phyloP scores from a whole-genome alignment of 2,329 filamentous ascomycete genomes.

The Nigrospora oryzae region DNA sequence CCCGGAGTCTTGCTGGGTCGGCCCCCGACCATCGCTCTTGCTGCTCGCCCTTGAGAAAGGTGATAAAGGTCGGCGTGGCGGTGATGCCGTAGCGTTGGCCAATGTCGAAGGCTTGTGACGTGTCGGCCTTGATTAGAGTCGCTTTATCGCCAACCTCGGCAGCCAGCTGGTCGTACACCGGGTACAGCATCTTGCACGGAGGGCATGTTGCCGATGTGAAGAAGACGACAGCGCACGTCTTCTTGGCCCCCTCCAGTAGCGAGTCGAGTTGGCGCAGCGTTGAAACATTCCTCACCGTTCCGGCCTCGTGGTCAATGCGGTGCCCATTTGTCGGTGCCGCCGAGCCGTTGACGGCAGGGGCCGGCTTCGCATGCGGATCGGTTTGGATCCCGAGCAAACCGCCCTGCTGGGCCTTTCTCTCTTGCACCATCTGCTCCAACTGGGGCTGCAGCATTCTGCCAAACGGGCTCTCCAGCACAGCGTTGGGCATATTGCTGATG shows the following conservation, averaged over 20 bases:
- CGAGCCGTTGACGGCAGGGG: not conserved
- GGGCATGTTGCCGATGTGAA: constrained; percentile 85
- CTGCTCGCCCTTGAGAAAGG: constrained; percentile 68
- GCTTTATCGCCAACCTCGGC: constrained; percentile 61
- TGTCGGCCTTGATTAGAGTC: constrained; percentile 75
- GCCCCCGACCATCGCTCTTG: constrained; percentile 77
- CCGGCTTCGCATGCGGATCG: constrained; percentile 17
- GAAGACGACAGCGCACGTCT: constrained; percentile 73
- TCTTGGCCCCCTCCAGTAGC: constrained; percentile 48
- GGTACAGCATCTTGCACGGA: constrained; percentile 78
- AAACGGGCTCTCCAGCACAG: constrained; percentile 77
- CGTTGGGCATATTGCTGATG: constrained; percentile 77
- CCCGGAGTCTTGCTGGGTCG: constrained; percentile 56
- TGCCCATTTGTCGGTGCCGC: constrained; percentile 1
- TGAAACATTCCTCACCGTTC: constrained; percentile 50
- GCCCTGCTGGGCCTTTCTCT: constrained; percentile 37
- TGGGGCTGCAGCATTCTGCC: constrained; percentile 82
- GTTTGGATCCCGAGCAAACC: constrained; percentile 44
- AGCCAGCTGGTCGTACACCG: constrained; percentile 72
- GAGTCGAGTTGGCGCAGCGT: constrained; percentile 51
- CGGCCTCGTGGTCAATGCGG: constrained; percentile 22
- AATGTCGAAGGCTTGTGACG: constrained; percentile 56
- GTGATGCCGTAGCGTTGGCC: constrained; percentile 58
- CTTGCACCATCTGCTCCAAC: constrained; percentile 40
- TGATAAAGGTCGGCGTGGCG: constrained; percentile 83